Evolutionary conservation across 2,329 filamentous ascomycete genomes (phyloP).

Genomic region (Monilinia fructigena): DNA sequence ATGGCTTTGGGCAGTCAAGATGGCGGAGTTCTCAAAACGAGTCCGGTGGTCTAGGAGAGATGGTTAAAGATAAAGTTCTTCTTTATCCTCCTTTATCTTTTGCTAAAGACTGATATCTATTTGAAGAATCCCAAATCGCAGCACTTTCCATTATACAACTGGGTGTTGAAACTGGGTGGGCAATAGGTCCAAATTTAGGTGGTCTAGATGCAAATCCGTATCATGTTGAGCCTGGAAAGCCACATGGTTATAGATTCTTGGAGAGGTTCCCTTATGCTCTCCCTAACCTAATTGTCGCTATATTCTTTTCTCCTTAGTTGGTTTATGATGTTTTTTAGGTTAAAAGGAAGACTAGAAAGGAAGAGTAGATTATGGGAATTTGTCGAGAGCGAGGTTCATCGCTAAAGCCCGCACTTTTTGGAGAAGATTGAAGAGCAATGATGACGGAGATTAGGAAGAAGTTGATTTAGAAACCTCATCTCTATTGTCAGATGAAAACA

Average conservation of each 20-base stretch:
- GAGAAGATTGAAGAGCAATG: not conserved
- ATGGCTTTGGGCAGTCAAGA: conserved; percentile 75
- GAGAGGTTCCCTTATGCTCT: conserved; percentile 16
- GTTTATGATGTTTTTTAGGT: conserved; percentile 12
- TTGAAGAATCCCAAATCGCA: conserved; percentile 68
- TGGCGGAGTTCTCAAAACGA: conserved; percentile 70
- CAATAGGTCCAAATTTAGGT: conserved; percentile 37
- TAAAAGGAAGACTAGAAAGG: conserved; percentile 1
- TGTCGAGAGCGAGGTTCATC: not conserved
- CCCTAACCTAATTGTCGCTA: conserved; percentile 10
- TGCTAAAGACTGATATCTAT: conserved; percentile 41
- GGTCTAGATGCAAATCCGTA: conserved; percentile 46
- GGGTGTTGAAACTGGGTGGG: conserved; percentile 60
- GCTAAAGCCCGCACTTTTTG: not conserved
- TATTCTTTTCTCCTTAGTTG: conserved; percentile 7
- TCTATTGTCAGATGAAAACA: not conserved
- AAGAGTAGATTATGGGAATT: conserved; percentile 1
- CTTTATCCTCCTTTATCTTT: not conserved
- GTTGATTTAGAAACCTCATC: not conserved
- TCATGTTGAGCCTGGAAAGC: conserved; percentile 12
- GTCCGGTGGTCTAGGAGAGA: conserved; percentile 59
- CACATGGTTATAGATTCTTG: conserved; percentile 3
- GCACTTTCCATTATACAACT: conserved; percentile 50
- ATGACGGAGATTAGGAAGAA: not conserved
- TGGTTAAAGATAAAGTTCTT: conserved; percentile 45